Conservation (phyloP, 352 stramenopile species). For the Phytophthora sojae region DNA sequence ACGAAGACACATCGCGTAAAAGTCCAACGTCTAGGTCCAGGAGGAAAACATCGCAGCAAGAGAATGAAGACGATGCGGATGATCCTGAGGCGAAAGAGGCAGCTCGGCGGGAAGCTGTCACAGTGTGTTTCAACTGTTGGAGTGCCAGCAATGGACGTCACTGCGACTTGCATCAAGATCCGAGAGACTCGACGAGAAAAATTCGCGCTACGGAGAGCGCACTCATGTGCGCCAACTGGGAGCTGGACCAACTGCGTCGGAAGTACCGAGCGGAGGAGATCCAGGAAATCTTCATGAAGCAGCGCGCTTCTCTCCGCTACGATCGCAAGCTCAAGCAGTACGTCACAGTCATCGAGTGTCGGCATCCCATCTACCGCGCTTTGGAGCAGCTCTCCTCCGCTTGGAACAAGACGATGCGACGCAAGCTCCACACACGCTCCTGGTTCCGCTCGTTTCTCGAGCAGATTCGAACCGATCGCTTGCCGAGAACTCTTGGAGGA, state of each 20-base stretch:
- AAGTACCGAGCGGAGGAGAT: conserved; percentile 93
- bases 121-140: conserved; percentile 95
- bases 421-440: conserved; percentile 82
- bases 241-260: conserved; percentile 86
- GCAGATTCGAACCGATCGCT: conserved; percentile 70
- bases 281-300: conserved; percentile 93
- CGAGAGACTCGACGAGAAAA: conserved; percentile 53
- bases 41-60: conserved; percentile 10
- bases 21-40: conserved; percentile 2
- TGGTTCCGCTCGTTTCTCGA: conserved; percentile 94
- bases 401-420: conserved; percentile 91
- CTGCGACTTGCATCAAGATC: conserved; percentile 73
- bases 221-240: conserved; percentile 94
- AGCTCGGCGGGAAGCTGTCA: conserved; percentile 25
- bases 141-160: conserved; percentile 85
- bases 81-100: conserved; percentile 22
- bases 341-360: conserved; percentile 88
- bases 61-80: conserved; percentile 15
- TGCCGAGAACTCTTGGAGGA: conserved; percentile 42
- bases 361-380: conserved; percentile 92
- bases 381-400: conserved; percentile 52
- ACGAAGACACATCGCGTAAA: conserved; percentile 37
- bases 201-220: conserved; percentile 71
- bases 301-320: conserved; percentile 88
- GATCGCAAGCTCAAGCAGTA: conserved; percentile 90